Evolutionary conservation across 2,329 filamentous ascomycete species (phyloP).

Genomic region (Xylariaceae sp.): DNA sequence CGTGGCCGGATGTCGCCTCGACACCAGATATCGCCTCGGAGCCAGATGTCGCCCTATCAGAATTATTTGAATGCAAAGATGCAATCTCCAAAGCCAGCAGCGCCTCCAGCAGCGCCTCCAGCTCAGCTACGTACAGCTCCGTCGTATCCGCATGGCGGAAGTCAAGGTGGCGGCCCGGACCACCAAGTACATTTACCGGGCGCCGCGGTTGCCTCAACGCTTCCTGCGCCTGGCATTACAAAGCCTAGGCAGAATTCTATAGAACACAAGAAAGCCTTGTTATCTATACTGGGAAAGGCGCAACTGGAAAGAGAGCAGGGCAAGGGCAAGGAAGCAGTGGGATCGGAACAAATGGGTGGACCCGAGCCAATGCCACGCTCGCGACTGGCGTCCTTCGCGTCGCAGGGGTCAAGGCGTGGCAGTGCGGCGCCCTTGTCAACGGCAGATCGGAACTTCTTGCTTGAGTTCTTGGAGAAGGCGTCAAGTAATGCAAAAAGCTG

Average conservation of each 20-base stretch:
- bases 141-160: constrained; percentile 26
- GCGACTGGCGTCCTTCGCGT: constrained; percentile 43
- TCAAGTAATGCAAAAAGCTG: constrained; percentile 39
- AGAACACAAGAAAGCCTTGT: constrained; percentile 45
- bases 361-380: constrained; percentile 31
- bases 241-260: constrained; percentile 37
- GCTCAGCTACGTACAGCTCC: constrained; percentile 15
- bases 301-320: constrained; percentile 28
- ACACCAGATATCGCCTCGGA: constrained; percentile 11
- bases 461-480: constrained; percentile 65
- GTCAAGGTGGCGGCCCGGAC: constrained; percentile 24
- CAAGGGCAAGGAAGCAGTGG: constrained; percentile 32
- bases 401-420: constrained; percentile 40
- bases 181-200: constrained; percentile 26
- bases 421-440: constrained; percentile 59
- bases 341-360: constrained; percentile 22
- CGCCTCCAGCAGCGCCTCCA: constrained; percentile 21
- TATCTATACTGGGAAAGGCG: constrained; percentile 61
- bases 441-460: constrained; percentile 69
- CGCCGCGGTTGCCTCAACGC: constrained; percentile 29
- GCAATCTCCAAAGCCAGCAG: constrained; percentile 21
- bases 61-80: constrained; percentile 19
- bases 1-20: constrained; percentile 22
- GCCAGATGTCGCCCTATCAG: constrained; percentile 23
- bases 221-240: constrained; percentile 28